Evolutionary conservation across 441 rosid genomes (phyloP).

Genomic region (Metrosideros polymorpha): DNA sequence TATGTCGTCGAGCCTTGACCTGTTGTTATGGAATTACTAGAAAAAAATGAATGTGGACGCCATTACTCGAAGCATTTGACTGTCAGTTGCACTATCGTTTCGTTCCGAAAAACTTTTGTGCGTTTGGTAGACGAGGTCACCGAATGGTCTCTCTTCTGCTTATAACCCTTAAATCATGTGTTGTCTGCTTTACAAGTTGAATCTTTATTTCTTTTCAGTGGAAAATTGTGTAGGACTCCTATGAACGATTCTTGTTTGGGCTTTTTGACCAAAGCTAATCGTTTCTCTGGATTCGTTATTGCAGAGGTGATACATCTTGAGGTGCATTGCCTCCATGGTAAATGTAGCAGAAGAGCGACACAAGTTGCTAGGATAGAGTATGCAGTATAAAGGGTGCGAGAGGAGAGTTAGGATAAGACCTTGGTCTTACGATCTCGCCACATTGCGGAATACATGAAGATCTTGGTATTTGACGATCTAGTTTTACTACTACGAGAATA

Average conservation of each 20-base stretch:
- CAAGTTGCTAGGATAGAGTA: no score
- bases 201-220: background rate
- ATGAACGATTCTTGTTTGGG: background rate
- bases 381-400: no score
- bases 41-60: background rate
- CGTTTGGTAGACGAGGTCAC: background rate
- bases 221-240: background rate
- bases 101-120: background rate
- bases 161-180: fast-evolving
- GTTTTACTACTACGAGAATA: no score
- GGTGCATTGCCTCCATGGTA: background rate
- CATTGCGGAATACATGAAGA: no score
- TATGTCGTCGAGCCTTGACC: background rate
- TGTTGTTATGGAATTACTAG: background rate
- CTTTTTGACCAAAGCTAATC: background rate
- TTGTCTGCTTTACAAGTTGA: background rate
- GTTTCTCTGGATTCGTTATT: background rate
- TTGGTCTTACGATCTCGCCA: no score
- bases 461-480: no score
- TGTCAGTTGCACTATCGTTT: background rate
- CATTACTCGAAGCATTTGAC: background rate
- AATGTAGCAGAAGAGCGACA: no score
- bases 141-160: background rate
- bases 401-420: no score
- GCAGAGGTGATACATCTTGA: background rate